Evolutionary conservation across 768 basidiomycete genomes (phyloP).

Genomic region (Agaricus subrufescens): DNA sequence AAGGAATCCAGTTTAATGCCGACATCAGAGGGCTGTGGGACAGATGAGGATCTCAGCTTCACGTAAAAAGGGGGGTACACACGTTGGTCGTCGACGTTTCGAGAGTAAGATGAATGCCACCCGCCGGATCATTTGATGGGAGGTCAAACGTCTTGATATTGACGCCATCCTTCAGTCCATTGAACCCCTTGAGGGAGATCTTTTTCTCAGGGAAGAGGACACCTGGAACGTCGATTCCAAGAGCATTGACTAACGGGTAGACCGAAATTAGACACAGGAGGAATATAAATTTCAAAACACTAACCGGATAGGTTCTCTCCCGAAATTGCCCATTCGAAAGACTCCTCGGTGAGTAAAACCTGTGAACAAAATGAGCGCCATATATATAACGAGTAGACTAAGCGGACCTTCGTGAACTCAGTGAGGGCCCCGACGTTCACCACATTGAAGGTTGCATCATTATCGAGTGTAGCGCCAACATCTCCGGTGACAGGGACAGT

Average conservation of each 20-base stretch:
- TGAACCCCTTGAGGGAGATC: constrained; percentile 66
- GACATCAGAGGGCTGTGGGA: constrained; percentile 63
- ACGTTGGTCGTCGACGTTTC: constrained; percentile 58
- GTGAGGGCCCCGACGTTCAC: constrained; percentile 52
- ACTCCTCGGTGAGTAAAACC: constrained; percentile 57
- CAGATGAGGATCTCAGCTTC: background rate
- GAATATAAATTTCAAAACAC: background rate
- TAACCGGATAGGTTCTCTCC: constrained; percentile 58
- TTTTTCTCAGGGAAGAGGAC: constrained; percentile 51
- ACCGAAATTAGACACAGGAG: background rate
- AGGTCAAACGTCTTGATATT: constrained; percentile 64
- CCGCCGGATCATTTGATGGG: constrained; percentile 64
- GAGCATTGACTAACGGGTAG: constrained; percentile 42
- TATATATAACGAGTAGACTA: background rate
- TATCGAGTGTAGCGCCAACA: constrained; percentile 55
- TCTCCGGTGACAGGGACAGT: constrained; percentile 57
- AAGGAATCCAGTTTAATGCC: constrained; percentile 61
- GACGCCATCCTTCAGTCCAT: constrained; percentile 60
- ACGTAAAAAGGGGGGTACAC: constrained; percentile 15
- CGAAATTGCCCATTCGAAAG: constrained; percentile 67
- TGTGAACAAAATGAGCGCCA: constrained; percentile 12
- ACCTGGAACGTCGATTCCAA: constrained; percentile 56
- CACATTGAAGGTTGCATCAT: constrained; percentile 52
- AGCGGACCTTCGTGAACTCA: constrained; percentile 57
- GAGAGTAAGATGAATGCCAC: constrained; percentile 66